These are phyloP conservation scores for Aureobasidium sp. DNA, from an alignment of 2,329 filamentous ascomycete species.

Conservation along the genomic window DNA sequence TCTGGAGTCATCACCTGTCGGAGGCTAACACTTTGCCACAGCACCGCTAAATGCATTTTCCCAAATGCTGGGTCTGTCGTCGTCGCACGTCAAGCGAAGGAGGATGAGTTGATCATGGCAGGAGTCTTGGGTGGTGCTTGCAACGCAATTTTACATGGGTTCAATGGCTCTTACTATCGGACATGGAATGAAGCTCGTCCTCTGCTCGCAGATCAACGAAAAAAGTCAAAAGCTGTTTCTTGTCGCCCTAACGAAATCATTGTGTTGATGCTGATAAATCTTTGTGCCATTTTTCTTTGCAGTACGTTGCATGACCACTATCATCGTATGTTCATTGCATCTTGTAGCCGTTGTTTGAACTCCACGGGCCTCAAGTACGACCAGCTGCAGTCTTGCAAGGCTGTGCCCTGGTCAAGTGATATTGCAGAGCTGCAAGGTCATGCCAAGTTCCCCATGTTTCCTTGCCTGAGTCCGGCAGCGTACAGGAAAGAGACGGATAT, in stretches of 20 bases:
- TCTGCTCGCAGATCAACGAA: slow-evolving; percentile 12
- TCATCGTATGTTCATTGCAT: background rate
- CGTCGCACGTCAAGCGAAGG: slow-evolving; percentile 13
- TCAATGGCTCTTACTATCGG: slow-evolving; percentile 16
- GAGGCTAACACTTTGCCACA: slow-evolving; percentile 16
- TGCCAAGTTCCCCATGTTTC: background rate
- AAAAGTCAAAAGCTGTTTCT: slow-evolving; percentile 14
- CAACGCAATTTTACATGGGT: slow-evolving; percentile 10
- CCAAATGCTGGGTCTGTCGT: background rate
- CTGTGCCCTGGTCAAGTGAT: background rate
- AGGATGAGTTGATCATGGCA: slow-evolving; percentile 12
- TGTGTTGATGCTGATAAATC: background rate
- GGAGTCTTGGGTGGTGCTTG: slow-evolving; percentile 15
- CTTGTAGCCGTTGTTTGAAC: too few species aligned
- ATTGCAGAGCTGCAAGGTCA: background rate
- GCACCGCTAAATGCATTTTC: slow-evolving; percentile 28
- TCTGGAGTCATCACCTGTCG: slow-evolving; percentile 13
- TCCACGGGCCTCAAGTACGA: too few species aligned
- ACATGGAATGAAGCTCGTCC: slow-evolving; percentile 16
- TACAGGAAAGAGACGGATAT: slow-evolving; percentile 1
- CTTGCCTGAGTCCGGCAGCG: background rate
- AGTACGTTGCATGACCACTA: background rate
- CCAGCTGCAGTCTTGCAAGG: background rate
- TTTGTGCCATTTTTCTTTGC: background rate
- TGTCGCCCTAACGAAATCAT: slow-evolving; percentile 8